phyloP scores from a whole-genome alignment of 176 grass and related monocot species.

The Musa troglodytarum region DNA sequence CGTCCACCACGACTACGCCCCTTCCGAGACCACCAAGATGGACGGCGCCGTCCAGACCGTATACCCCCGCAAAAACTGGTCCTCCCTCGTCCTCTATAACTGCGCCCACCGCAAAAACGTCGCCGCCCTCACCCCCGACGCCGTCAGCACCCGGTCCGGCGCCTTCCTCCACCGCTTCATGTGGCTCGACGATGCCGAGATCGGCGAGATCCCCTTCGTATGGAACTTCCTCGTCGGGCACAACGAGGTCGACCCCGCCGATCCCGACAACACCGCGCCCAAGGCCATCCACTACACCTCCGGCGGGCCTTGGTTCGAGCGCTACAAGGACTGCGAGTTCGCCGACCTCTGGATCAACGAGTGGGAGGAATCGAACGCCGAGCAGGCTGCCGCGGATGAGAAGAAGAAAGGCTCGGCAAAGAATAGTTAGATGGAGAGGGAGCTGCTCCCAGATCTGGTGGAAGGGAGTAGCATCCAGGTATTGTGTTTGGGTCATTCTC shows the following conservation, averaged over 20 bases:
- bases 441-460: background rate
- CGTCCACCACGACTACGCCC: slow-evolving; percentile 64
- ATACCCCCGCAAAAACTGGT: slow-evolving; percentile 96
- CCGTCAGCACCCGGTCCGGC: slow-evolving; percentile 45
- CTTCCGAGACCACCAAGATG: slow-evolving; percentile 73
- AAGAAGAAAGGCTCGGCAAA: background rate
- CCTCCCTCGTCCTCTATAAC: slow-evolving; percentile 77
- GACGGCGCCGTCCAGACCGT: slow-evolving; percentile 65
- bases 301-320: slow-evolving; percentile 71
- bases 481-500: no score
- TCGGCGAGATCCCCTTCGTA: slow-evolving; percentile 54
- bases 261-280: slow-evolving; percentile 32
- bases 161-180: slow-evolving; percentile 62
- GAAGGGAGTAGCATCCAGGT: no score
- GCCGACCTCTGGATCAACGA: slow-evolving; percentile 67
- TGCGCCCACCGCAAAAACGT: slow-evolving; percentile 73
- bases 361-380: slow-evolving; percentile 36
- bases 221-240: slow-evolving; percentile 91
- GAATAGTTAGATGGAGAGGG: background rate
- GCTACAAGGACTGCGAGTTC: slow-evolving; percentile 68
- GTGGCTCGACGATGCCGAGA: slow-evolving; percentile 72
- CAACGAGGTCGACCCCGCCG: slow-evolving; percentile 43
- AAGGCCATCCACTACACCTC: slow-evolving; percentile 61
- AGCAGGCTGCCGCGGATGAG: slow-evolving; percentile 27
- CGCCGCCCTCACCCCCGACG: slow-evolving; percentile 53